Conservation (phyloP, 108 stramenopile species). For the Skeletonema menzelii region DNA sequence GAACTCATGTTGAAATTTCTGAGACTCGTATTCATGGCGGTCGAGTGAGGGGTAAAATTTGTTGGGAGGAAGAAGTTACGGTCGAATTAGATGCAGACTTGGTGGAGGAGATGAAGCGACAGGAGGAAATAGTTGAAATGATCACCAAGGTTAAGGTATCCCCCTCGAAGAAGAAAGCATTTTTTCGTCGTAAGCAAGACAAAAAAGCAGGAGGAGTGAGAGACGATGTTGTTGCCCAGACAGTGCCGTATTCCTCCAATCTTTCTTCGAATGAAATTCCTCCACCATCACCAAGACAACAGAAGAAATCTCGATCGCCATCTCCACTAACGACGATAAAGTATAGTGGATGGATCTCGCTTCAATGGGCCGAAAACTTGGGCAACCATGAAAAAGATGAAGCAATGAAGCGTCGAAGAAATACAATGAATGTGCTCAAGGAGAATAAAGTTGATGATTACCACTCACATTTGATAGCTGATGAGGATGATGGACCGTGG, state of each 20-base stretch:
- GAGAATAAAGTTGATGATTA: background rate
- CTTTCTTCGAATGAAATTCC: constrained; percentile 1
- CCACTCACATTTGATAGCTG: background rate
- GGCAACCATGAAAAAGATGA: constrained; percentile 23
- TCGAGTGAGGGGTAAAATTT: constrained; percentile 35
- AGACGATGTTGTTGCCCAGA: background rate
- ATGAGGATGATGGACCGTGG: constrained; percentile 50
- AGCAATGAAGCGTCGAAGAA: constrained; percentile 2
- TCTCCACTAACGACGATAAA: constrained; percentile 34
- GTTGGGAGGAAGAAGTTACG: constrained; percentile 45
- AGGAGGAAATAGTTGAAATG: constrained; percentile 2
- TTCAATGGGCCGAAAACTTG: constrained; percentile 24
- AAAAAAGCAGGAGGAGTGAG: background rate
- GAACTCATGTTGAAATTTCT: constrained; percentile 36
- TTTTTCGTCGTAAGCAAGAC: background rate
- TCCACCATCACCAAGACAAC: constrained; percentile 8
- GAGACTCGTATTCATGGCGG: constrained; percentile 48
- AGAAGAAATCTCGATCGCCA: constrained; percentile 8
- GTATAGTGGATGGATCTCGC: constrained; percentile 44
- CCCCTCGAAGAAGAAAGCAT: background rate
- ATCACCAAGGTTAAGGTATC: background rate
- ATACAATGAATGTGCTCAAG: background rate
- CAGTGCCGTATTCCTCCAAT: constrained; percentile 10
- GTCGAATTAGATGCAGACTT: constrained; percentile 27
- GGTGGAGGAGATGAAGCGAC: background rate